Percentiles rank a stretch among this genome's conserved stretches.
Evolutionary conservation across 164 flowering plant species (phyloP).

Genomic region (Nymphaea thermarum): DNA sequence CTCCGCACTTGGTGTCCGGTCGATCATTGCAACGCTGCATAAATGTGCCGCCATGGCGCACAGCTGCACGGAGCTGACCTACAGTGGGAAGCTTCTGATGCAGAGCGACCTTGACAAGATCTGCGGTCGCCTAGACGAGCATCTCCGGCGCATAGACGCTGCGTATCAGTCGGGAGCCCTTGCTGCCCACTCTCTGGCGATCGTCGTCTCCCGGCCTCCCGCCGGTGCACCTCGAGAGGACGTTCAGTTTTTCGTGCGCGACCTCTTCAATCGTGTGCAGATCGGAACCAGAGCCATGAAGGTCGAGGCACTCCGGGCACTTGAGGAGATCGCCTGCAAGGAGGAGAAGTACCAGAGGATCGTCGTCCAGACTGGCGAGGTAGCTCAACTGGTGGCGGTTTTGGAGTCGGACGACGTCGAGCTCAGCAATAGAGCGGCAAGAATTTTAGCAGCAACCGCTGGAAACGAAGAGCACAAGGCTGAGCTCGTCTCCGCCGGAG

Average conservation of each 20-base stretch:
- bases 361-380: constrained; percentile 33
- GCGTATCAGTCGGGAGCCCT: constrained; percentile 43
- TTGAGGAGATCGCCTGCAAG: constrained; percentile 14
- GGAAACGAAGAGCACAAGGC: constrained; percentile 33
- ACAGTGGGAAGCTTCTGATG: constrained; percentile 88
- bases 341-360: constrained; percentile 59
- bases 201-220: constrained; percentile 62
- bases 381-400: constrained; percentile 28
- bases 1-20: constrained; percentile 9
- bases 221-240: constrained; percentile 50
- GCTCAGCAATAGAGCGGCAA: constrained; percentile 47
- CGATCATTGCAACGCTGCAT: constrained; percentile 20
- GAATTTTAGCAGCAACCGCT: constrained; percentile 28
- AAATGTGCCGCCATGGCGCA: constrained; percentile 43
- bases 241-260: constrained; percentile 57
- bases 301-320: constrained; percentile 37
- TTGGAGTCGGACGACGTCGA: constrained; percentile 34
- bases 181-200: constrained; percentile 28
- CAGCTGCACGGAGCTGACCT: constrained; percentile 51
- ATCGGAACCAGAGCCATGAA: constrained; percentile 61
- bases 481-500: constrained; percentile 40
- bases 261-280: constrained; percentile 60
- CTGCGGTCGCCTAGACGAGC: constrained; percentile 36
- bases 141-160: constrained; percentile 31
- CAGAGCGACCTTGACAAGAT: constrained; percentile 79